Evolutionary conservation across 805 yeast genomes (phyloP).

Genomic region (Zygosaccharomyces kombuchaensis): DNA sequence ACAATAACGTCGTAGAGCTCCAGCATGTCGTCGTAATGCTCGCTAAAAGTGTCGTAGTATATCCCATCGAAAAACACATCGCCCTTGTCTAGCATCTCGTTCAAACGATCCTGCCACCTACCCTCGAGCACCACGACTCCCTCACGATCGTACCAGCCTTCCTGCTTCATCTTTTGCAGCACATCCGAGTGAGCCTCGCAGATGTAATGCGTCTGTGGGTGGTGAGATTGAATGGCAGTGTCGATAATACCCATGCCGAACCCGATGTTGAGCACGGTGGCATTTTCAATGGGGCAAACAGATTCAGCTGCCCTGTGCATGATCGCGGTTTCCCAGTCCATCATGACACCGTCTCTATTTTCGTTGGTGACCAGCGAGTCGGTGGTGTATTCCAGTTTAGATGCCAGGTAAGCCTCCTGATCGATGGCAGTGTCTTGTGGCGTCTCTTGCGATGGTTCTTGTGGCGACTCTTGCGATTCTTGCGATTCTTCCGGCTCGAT

Average conservation of each 20-base stretch:
- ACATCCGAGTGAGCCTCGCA: slow-evolving; percentile 96
- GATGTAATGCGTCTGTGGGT: slow-evolving; percentile 63
- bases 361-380: slow-evolving; percentile 71
- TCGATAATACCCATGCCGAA: slow-evolving; percentile 98
- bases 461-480: slow-evolving; percentile 19
- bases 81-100: slow-evolving; percentile 56
- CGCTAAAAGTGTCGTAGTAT: slow-evolving; percentile 91
- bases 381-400: slow-evolving; percentile 59
- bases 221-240: slow-evolving; percentile 54
- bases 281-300: slow-evolving; percentile 45
- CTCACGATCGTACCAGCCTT: slow-evolving; percentile 78
- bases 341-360: slow-evolving; percentile 88
- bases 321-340: slow-evolving; percentile 88
- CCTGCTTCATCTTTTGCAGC: slow-evolving; percentile 54
- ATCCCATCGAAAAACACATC: slow-evolving; percentile 78
- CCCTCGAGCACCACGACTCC: slow-evolving; percentile 77
- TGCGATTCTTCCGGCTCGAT: slow-evolving; percentile 41
- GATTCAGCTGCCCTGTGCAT: slow-evolving; percentile 80
- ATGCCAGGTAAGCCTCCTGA: slow-evolving; percentile 58
- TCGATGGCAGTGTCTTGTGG: slow-evolving; percentile 56
- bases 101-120: slow-evolving; percentile 86
- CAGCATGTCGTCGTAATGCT: slow-evolving; percentile 84
- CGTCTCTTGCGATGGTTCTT: slow-evolving; percentile 21
- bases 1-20: slow-evolving; percentile 77
- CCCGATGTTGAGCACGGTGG: slow-evolving; percentile 73